Evolutionary conservation across 139 green algal species (phyloP).

Genomic region (Mesotaenium endlicherianum): DNA sequence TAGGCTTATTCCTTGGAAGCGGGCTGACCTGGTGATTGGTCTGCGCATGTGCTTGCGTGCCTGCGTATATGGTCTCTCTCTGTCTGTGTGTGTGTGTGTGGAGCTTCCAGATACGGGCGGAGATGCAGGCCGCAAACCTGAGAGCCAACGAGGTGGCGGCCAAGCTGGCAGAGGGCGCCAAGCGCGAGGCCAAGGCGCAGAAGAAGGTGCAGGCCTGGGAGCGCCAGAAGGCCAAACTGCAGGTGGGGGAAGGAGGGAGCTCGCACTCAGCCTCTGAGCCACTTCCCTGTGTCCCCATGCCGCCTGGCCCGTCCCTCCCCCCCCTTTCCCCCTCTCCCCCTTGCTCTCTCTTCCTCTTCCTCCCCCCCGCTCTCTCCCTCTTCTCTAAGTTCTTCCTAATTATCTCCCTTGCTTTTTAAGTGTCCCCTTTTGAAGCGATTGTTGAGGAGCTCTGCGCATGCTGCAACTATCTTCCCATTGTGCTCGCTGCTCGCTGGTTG

Average conservation of each 20-base stretch:
- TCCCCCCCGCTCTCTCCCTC: background rate
- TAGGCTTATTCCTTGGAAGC: too few species aligned
- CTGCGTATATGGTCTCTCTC: background rate
- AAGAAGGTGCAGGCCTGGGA: constrained; percentile 34
- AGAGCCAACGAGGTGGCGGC: constrained; percentile 8
- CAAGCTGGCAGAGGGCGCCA: constrained; percentile 22
- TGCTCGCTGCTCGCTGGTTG: too few species aligned
- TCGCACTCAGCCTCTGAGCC: too few species aligned
- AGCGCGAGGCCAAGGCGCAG: constrained; percentile 17
- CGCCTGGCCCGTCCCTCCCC: too few species aligned
- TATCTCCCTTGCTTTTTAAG: background rate
- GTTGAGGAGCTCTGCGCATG: too few species aligned
- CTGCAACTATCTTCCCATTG: background rate
- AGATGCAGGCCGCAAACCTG: constrained; percentile 39
- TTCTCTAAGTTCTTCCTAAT: background rate
- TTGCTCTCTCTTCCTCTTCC: background rate
- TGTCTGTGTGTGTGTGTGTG: background rate
- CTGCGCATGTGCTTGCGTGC: too few species aligned
- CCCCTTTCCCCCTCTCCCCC: background rate
- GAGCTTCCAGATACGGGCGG: constrained; percentile 17
- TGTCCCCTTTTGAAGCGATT: too few species aligned
- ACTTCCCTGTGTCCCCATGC: too few species aligned
- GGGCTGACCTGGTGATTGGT: too few species aligned
- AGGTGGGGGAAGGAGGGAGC: too few species aligned
- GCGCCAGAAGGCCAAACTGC: constrained; percentile 24